Evolutionary conservation across 352 stramenopile genomes (phyloP), one percentile per base, ranked within the genome.

Genomic region (Pythium utonaiense): DNA sequence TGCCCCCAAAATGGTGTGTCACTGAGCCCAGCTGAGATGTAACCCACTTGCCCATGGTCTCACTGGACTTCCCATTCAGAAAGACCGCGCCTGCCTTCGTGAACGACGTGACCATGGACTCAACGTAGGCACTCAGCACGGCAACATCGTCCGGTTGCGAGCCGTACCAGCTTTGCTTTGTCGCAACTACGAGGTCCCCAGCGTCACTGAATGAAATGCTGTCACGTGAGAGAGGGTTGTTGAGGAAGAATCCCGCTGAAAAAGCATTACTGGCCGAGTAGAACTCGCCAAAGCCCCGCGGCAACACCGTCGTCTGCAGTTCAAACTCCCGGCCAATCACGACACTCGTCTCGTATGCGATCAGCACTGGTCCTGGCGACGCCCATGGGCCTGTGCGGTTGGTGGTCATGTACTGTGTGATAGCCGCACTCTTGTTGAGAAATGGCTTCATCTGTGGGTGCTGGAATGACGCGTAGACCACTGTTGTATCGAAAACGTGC

Each of bases 1-100:
- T 86, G 42, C 80, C 81, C 16, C 78, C 81, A 59, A 86, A 93
- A 60, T 93, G 83, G 60, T 91, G 66, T 10, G 76, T 75, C 19
- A 74, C 59, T 21, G 56, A 57, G 10, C 65, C 53, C 6, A 19
- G 24, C 50, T 78, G 75, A 12, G 14, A 22, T 3, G 48, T 61
- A 28, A 91, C 78, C 73, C 75, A 90, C 2, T 63, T 71, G 6
- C 47, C 48, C 24, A 81, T 69, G 33, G 51, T 63, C 7, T 73
- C 34, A 5, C 60, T 51, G 40, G 73, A 62, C 3, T 61, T 62
- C 7, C 62, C 70, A 10, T 60, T 71, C 13, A 90, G 60, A 55
- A 88, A 88, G 9, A 67, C 81, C 38, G 77, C 77, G 19, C 83
- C 83, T 13, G 70, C 55, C 1, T 49, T 41, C 5, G 54, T 58